These are phyloP conservation scores for Drechslerella coelobrocha DNA, from an alignment of 2,329 filamentous ascomycete genomes.

Conservation along the genomic window DNA sequence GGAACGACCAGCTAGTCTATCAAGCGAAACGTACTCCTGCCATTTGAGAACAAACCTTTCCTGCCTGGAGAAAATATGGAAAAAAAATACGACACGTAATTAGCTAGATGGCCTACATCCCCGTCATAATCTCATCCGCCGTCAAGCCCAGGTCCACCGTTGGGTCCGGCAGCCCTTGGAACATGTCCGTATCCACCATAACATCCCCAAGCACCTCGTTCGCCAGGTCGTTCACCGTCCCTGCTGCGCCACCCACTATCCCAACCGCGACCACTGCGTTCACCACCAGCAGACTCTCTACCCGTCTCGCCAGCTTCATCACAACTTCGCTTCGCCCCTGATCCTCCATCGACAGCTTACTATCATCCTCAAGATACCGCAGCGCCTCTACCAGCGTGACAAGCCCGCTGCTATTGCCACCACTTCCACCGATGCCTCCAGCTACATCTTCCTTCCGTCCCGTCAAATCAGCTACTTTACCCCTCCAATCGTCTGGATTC, in stretches of 20 bases:
- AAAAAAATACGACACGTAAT: not conserved
- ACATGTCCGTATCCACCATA: conserved; percentile 48
- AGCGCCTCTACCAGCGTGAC: conserved; percentile 43
- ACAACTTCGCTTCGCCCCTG: conserved; percentile 33
- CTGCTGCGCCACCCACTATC: conserved; percentile 2
- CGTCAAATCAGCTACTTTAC: conserved; percentile 36
- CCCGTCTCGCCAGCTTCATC: conserved; percentile 42
- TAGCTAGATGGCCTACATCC: conserved; percentile 19
- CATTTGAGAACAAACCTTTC: too few relatives aligned
- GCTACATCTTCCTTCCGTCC: conserved; percentile 35
- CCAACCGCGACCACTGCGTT: conserved; percentile 13
- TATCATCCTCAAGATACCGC: conserved; percentile 45
- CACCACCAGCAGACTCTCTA: conserved; percentile 33
- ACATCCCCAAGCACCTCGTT: conserved; percentile 44
- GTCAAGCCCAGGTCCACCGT: conserved; percentile 30
- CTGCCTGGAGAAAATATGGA: not conserved
- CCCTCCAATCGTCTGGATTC: conserved; percentile 40
- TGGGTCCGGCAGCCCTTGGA: conserved; percentile 26
- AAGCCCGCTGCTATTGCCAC: conserved; percentile 12
- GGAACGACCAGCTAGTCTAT: too few relatives aligned
- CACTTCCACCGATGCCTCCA: not conserved
- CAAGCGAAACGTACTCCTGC: too few relatives aligned
- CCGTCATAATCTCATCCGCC: conserved; percentile 46
- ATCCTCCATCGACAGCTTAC: conserved; percentile 42
- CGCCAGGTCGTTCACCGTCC: conserved; percentile 35